These are phyloP conservation scores for Yamagishiella unicocca DNA, from an alignment of 139 green algal species.

Conservation along the genomic window DNA sequence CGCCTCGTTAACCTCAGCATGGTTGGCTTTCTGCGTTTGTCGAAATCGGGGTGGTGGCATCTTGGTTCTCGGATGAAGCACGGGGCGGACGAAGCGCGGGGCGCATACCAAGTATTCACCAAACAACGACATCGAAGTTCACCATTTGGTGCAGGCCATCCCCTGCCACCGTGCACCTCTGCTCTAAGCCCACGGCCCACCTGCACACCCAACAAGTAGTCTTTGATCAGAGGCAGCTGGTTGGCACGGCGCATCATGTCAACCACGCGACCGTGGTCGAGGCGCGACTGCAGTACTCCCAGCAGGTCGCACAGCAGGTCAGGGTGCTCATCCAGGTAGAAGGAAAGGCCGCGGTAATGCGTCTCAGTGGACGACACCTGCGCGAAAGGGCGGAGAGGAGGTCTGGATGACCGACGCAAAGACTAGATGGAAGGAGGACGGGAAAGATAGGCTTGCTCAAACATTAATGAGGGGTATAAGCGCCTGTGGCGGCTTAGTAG, in stretches of 20 bases:
- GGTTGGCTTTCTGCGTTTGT: conserved; percentile 77
- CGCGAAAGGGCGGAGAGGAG: neutral
- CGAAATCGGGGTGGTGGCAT: no score
- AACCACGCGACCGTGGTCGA: conserved; percentile 96
- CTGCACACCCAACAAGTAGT: conserved; percentile 96
- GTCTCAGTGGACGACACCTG: conserved; percentile 74
- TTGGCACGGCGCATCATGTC: conserved; percentile 89
- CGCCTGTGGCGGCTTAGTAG: no score
- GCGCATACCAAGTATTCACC: no score
- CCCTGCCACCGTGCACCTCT: no score
- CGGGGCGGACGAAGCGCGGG: no score
- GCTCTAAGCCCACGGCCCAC: conserved; percentile 1
- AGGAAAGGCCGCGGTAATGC: conserved; percentile 95
- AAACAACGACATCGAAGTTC: no score
- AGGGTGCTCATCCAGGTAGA: conserved; percentile 98
- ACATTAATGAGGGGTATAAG: no score
- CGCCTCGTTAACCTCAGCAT: conserved; percentile 84
- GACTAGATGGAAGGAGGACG: neutral
- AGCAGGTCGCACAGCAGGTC: conserved; percentile 96
- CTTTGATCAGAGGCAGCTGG: conserved; percentile 95
- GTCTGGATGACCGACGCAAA: neutral
- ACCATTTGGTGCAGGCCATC: no score
- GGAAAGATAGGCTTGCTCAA: no score
- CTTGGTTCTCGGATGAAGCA: no score
- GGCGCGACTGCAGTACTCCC: conserved; percentile 87